Base-by-base conservation (phyloP, 371 early-diverging fungal genomes). In the Nematocida sp. region DNA sequence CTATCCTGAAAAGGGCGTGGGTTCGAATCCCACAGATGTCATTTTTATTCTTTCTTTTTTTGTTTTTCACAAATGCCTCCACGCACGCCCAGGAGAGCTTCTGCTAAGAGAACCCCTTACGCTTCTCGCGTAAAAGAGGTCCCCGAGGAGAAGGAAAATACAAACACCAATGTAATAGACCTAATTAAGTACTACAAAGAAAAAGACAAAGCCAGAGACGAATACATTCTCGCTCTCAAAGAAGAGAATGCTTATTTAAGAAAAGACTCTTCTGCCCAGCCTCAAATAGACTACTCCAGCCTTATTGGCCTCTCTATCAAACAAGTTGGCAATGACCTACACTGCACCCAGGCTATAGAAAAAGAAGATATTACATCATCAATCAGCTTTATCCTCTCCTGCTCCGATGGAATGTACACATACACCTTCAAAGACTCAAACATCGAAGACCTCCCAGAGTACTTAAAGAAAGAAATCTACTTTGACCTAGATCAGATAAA, bases 11-110 rank as follows among this genome's bases (percentile, higher is more conserved):
- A 38, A 32, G 78, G 74, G 78, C 83, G 81, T 38, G 83, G 83
- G 83, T 82, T 82, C 83, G 81, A 82, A 78, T 81, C 83, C 83
- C 79, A 40, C 80, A 65, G 80, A 80, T 82, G 66, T 77, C 77
- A 82, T 78, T 76, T 82, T 81, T 60, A 37, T 70, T 27, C n/a
- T 45, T 47, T 76, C 37, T 29, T 77, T 58, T 51, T 66, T 66
- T 66, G 11, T 66, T 45, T 54, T 52, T 55, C n/a, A n/a, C n/a
- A n/a, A n/a, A 66, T 66, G 67, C 25, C 61, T 11, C 7, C 29
- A 32, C 27, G 67, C 9, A 66, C 67, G 5, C 67, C 67, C 2
- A 54, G 67, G 25, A 15, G 67, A 9, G 37, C 67, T 46, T 54
- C 67, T 27, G 15, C 38, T 4, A 54, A 58, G 29, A 54, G 41